Base-by-base conservation (phyloP, 108 stramenopile genomes). In the Conticribra guillardii region DNA sequence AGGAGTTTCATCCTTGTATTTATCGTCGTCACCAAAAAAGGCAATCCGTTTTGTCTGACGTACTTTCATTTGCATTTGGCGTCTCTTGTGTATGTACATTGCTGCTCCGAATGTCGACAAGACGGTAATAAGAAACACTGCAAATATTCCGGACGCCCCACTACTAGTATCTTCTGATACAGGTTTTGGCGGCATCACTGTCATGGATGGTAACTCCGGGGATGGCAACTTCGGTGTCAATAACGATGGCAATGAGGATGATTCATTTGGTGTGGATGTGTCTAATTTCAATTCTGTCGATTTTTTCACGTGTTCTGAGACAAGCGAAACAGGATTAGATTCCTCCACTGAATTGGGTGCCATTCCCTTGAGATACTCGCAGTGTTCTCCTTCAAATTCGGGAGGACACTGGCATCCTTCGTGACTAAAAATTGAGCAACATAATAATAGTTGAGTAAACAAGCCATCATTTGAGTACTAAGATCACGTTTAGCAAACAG, bases 311-410 rank as follows among this genome's bases (percentile, higher is more conserved):
- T 73, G 71, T 9, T 50, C 26, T 34, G 5, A 3, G 19, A n/a
- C 61, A 7, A 62, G 17, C 11, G 63, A 53, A 31, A 14, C 55
- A 0, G 24, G 18, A 29, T 65, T n/a, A 0, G 1, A 0, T 29
- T 28, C 46, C 17, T 71, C 60, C 15, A 21, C 23, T 9, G 3
- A 15, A 50, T 33, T 31, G 4, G 60, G 70, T 31, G 70, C 31
- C 59, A 54, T 54, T 16, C 41, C 69, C 45, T 50, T 70, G 50
- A 76, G 37, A 41, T 71, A 76, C 73, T 89, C 88, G 58, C 88
- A 89, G 47, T 89, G 88, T 8, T 64, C 69, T 9, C 88, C 88
- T 70, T 81, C 63, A 65, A 89, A 89, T 9, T 86, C 73, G 3
- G 54, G 48, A n/a, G 82, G 80, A 32, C 88, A 89, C 31, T 60